These are phyloP conservation scores for Monilinia fructicola DNA, from an alignment of 2,329 filamentous ascomycete species.

Conservation along the genomic window DNA sequence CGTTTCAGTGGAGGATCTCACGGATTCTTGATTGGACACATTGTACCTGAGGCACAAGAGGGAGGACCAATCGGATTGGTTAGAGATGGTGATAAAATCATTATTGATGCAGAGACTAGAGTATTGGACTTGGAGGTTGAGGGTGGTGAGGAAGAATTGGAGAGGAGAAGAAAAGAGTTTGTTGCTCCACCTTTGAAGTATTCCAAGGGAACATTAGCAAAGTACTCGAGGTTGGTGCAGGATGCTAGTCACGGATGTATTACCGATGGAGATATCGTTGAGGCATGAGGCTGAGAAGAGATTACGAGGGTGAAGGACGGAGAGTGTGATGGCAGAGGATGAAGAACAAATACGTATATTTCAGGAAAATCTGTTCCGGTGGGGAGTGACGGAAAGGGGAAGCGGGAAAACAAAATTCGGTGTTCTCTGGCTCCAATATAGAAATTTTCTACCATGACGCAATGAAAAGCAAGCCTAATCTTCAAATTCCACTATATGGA, in stretches of 20 bases:
- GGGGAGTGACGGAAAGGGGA: background rate
- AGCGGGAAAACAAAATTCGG: background rate
- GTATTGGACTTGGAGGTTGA: slow-evolving; percentile 53
- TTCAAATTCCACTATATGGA: background rate
- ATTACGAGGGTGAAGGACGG: too few relatives aligned
- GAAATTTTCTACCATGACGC: background rate
- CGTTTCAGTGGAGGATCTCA: slow-evolving; percentile 59
- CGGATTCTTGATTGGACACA: slow-evolving; percentile 62
- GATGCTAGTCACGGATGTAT: slow-evolving; percentile 60
- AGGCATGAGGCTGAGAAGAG: background rate
- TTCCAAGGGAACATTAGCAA: slow-evolving; percentile 57
- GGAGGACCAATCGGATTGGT: slow-evolving; percentile 60
- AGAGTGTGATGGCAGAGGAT: background rate
- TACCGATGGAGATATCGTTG: slow-evolving; percentile 47
- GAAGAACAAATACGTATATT: background rate
- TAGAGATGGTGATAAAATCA: slow-evolving; percentile 56
- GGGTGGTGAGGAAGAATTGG: slow-evolving; percentile 40
- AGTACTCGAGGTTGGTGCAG: slow-evolving; percentile 55
- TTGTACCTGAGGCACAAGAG: slow-evolving; percentile 60
- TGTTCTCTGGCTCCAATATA: background rate
- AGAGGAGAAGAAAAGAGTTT: slow-evolving; percentile 51
- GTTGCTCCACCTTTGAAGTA: slow-evolving; percentile 56
- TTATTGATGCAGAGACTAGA: slow-evolving; percentile 58
- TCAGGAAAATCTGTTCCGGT: background rate
- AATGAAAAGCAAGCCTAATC: background rate